Base-by-base conservation (phyloP, 202 grass and related monocot genomes). In the Cymbopogon flexuosus region DNA sequence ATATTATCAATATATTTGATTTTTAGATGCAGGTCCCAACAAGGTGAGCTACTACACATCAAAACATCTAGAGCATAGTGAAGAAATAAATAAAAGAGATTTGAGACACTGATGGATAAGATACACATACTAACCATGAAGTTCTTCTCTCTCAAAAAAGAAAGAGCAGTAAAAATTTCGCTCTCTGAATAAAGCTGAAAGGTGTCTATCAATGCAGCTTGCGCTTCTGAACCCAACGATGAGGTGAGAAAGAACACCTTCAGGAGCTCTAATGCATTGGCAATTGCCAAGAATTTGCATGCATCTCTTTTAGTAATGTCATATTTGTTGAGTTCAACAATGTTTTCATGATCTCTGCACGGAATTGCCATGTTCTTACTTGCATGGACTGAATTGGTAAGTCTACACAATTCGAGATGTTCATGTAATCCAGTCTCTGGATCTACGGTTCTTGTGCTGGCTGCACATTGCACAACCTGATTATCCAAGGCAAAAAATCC, bases 81-180 rank as follows among this genome's bases (percentile, higher is more conserved):
- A 81, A 62, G 33, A 82, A 64, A 39, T 30, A 21, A 23, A 59
- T 11, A 23, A 22, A 56, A 59, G 8, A 62, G 10, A 62, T 62
- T 31, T 15, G 59, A 66, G 16, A 60, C n/a, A 79, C 42, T 33
- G 15, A 79, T 24, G 22, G 36, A 73, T 69, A 74, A 75, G 30
- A 43, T 42, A n/a, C 12, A 79, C 30, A 68, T 70, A 87, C 88
- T 75, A 73, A 93, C 94, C 81, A 83, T 85, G 81, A 92, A 90
- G 51, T 94, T 94, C 63, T 85, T 97, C 73, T 97, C 94, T 67
- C 61, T 94, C 47, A 97, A 90, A 83, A 87, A 86, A 41, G 83
- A 89, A 86, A 90, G 94, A 72, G 94, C 94, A 64, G 85, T 81
- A 82, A 90, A 90, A 70, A 97, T 90, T 81, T 97, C 94, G 15